Evolutionary conservation across 176 grass and related monocot species (phyloP).

Genomic region (Musa acuminata): DNA sequence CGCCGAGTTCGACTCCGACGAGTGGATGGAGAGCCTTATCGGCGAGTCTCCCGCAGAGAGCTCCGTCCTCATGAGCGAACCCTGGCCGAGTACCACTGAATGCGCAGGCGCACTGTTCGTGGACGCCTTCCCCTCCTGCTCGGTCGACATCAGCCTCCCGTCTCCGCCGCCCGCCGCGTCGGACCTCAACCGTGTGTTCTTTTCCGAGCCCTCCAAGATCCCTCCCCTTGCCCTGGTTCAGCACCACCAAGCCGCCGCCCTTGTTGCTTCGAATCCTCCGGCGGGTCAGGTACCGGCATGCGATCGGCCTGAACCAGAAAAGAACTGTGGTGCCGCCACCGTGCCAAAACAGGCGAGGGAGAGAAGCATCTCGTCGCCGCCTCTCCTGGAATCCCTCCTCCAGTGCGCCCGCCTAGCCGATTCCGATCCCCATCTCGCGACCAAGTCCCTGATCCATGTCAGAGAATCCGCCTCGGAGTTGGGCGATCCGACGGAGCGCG

Average conservation of each 20-base stretch:
- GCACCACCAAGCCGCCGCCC: constrained; percentile 3
- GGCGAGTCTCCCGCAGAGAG: constrained; percentile 30
- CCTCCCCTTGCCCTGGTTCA: background rate
- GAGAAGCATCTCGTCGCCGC: constrained; percentile 28
- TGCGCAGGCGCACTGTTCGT: constrained; percentile 36
- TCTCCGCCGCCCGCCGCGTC: background rate
- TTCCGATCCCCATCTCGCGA: constrained; percentile 38
- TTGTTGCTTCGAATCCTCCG: constrained; percentile 10
- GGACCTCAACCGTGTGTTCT: constrained; percentile 39
- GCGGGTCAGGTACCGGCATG: background rate
- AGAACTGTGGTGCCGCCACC: background rate
- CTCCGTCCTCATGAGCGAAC: constrained; percentile 13
- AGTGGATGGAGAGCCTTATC: constrained; percentile 99
- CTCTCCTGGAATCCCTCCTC: constrained; percentile 58
- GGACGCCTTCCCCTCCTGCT: constrained; percentile 33
- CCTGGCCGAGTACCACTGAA: background rate
- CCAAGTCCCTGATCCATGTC: constrained; percentile 46
- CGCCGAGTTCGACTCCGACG: constrained; percentile 80
- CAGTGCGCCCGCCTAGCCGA: constrained; percentile 51
- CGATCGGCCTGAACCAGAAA: background rate
- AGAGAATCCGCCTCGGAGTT: constrained; percentile 40
- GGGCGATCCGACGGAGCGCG: constrained; percentile 71
- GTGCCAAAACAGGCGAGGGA: constrained; percentile 28
- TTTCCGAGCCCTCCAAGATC: constrained; percentile 28
- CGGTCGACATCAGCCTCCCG: constrained; percentile 45